phyloP scores from a whole-genome alignment of 2,329 filamentous ascomycete species.

The Hortaea sp. region DNA sequence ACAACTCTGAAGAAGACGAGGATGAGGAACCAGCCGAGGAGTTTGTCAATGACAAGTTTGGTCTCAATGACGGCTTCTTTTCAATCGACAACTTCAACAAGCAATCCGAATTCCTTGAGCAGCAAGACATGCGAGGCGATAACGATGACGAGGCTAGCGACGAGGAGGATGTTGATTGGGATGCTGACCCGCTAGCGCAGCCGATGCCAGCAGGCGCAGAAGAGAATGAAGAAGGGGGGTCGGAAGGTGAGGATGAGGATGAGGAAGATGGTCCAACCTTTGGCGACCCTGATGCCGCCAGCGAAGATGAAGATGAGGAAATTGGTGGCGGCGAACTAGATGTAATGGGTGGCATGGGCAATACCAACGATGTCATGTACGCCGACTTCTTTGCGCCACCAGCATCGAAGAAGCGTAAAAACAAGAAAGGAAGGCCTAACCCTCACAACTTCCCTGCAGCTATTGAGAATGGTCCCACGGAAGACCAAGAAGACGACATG shows the following conservation, averaged over 20 bases:
- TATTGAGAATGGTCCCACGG: conserved; percentile 27
- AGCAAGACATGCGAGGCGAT: conserved; percentile 69
- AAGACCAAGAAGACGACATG: conserved; percentile 50
- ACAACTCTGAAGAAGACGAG: conserved; percentile 24
- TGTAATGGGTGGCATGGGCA: conserved; percentile 47
- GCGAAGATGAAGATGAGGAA: conserved; percentile 51
- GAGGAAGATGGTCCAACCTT: conserved; percentile 78
- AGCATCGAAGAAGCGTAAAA: conserved; percentile 54
- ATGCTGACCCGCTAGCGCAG: conserved; percentile 56
- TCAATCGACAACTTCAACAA: conserved; percentile 96
- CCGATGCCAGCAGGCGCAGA: conserved; percentile 22
- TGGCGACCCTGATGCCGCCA: conserved; percentile 63
- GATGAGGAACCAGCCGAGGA: conserved; percentile 43
- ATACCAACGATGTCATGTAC: conserved; percentile 84
- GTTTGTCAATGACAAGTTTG: conserved; percentile 63
- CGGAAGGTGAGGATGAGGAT: conserved; percentile 49
- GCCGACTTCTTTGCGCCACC: conserved; percentile 89
- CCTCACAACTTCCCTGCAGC: conserved; percentile 37
- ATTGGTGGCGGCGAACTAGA: conserved; percentile 47
- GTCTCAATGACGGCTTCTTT: conserved; percentile 95
- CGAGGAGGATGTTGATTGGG: conserved; percentile 83
- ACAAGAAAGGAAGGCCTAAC: conserved; percentile 46
- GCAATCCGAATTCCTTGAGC: conserved; percentile 80
- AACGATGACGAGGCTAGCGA: conserved; percentile 67
- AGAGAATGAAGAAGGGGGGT: conserved; percentile 25